Conservation (phyloP, 1,139 yeast species). For the Suhomyces coccinellae region DNA sequence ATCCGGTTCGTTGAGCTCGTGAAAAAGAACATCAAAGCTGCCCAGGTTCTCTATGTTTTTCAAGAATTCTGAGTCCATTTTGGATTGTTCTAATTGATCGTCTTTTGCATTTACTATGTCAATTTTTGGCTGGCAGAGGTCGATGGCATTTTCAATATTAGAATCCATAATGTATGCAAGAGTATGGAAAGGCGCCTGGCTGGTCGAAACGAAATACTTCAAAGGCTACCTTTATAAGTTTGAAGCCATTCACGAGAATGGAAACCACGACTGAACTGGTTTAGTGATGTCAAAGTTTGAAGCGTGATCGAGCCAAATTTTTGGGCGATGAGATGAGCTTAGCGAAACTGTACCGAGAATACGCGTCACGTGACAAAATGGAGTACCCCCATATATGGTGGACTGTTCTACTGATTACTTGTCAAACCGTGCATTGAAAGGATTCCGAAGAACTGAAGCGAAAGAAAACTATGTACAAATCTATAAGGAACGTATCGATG, state of each 20-base stretch:
- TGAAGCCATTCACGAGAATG: no score
- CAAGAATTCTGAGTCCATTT: not conserved
- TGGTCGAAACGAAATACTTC: not conserved
- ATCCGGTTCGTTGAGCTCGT: not conserved
- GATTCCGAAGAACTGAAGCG: conserved; percentile 1
- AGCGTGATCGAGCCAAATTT: conserved; percentile 1
- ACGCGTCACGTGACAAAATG: not conserved
- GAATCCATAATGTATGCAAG: not conserved
- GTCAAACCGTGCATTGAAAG: not conserved
- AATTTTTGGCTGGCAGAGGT: not conserved
- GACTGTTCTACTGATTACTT: no score
- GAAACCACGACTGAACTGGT: no score
- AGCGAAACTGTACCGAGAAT: not conserved
- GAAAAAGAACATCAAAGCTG: not conserved
- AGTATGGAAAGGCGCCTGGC: not conserved
- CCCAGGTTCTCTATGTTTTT: not conserved
- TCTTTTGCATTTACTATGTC: not conserved
- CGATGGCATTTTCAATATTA: not conserved
- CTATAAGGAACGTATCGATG: not conserved
- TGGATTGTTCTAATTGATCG: not conserved
- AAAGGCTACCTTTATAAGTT: no score
- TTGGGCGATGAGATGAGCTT: conserved; percentile 5
- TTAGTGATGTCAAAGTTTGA: not conserved
- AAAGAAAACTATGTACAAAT: conserved; percentile 1
- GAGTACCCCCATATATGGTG: no score